Evolutionary conservation across 768 basidiomycete species (phyloP), one percentile per base, ranked within the genome.

Genomic region (Rhodotorula graminis): DNA sequence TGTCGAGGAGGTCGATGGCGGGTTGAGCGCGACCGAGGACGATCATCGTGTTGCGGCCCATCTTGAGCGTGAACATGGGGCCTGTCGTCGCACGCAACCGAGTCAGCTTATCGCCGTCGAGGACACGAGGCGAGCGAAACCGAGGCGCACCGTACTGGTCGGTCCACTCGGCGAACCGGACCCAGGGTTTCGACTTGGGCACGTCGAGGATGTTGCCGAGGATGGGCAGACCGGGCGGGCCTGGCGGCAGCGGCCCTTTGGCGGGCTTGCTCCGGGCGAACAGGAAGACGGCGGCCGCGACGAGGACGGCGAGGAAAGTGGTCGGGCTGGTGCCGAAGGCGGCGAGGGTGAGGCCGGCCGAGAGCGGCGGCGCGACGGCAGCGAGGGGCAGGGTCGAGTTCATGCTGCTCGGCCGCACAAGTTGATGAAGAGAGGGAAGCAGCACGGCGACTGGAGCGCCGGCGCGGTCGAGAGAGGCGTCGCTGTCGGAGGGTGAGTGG

Each of bases 1-100:
- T 72, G 58, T 78, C 77, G 52, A 78, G 70, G 31, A 78, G 62
- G 40, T 77, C 76, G 23, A 75, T 67, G 7, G 77, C 77, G 40
- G 70, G 66, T 9, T 62, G 55, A 21, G 76, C 77, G 42, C 63
- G 64, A 0, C 76, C 73, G n/a, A 78, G 49, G 46, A 78, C 71
- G 50, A 78, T 40, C 67, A 78, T 68, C 60, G 75, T 70, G 14
- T 60, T 67, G 6, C 58, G 46, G 25, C 76, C 76, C 44, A 78
- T 64, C 56, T 65, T 63, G 53, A 78, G 56, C 29, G 74, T 72
- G 55, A 76, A 78, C 52, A 78, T 67, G 1, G 76, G 74, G 10
- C 77, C 77, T 75, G 55, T 37, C 37, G 37, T 9, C 37, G 37
- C 16, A 19, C 14, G 18, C 14, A 0, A 1, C 7, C 8, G 18